phyloP scores from a whole-genome alignment of 805 yeast species.

The Limtongia smithiae region DNA sequence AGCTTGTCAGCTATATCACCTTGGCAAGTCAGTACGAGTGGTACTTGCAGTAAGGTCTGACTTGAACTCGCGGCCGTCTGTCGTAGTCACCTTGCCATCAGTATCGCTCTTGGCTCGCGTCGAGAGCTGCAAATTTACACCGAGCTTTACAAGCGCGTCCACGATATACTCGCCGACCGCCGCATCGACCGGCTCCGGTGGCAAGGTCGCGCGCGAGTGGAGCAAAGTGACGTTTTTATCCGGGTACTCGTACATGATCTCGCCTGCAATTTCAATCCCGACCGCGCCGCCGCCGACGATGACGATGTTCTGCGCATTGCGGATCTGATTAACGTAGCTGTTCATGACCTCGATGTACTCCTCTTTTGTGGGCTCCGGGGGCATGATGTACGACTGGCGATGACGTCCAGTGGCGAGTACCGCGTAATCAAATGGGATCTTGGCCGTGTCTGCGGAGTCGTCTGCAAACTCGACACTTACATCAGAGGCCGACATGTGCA shows the following conservation, averaged over 20 bases:
- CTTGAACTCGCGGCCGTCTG: constrained; percentile 5
- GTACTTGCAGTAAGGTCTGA: constrained; percentile 1
- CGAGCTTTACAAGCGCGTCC: constrained; percentile 5
- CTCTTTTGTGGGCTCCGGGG: constrained; percentile 6
- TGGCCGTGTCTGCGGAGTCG: neutral
- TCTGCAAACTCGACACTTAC: constrained; percentile 4
- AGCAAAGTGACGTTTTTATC: constrained; percentile 36
- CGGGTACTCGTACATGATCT: constrained; percentile 42
- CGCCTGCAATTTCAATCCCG: constrained; percentile 52
- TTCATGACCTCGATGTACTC: constrained; percentile 6
- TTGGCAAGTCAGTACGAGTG: neutral
- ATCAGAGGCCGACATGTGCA: neutral
- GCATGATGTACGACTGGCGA: constrained; percentile 5
- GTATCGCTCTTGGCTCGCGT: neutral
- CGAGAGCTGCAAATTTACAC: constrained; percentile 12
- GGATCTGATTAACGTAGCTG: constrained; percentile 33
- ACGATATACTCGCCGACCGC: neutral
- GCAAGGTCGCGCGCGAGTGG: constrained; percentile 19
- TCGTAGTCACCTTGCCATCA: neutral
- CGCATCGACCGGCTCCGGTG: constrained; percentile 12
- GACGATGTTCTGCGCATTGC: constrained; percentile 40
- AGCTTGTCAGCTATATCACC: neutral
- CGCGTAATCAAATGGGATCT: constrained; percentile 12
- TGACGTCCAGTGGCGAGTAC: constrained; percentile 14
- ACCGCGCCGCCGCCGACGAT: constrained; percentile 53